A percentile compares a stretch with the other conserved stretches of the same genome.
These are phyloP conservation scores for Backusella australiensis DNA, from an alignment of 192 early-diverging fungal genomes.

Conservation along the genomic window DNA sequence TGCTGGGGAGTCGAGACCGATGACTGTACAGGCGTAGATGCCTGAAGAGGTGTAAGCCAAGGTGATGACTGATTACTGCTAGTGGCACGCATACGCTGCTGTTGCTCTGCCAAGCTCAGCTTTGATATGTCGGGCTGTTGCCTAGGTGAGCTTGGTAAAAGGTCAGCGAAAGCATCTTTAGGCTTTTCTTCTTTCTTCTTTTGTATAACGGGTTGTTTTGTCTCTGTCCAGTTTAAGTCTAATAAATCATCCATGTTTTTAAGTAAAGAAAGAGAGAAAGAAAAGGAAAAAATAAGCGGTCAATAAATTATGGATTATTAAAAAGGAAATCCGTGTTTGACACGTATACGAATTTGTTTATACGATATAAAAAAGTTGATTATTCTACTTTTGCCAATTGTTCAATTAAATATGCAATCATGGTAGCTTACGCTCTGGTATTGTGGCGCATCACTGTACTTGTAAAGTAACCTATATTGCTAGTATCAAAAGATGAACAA, in stretches of 20 bases:
- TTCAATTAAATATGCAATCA: no score
- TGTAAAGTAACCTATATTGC: no score
- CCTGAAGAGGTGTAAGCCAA: conserved; percentile 8
- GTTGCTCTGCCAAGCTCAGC: conserved; percentile 14
- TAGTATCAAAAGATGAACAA: no score
- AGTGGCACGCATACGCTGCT: neutral
- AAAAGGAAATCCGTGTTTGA: neutral
- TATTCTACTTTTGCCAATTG: no score
- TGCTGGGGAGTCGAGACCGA: neutral
- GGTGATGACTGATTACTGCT: conserved; percentile 4
- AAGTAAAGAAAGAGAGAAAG: neutral
- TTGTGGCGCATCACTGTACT: no score
- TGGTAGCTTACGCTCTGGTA: no score
- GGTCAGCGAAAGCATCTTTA: conserved; percentile 5
- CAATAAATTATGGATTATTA: neutral
- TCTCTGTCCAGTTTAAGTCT: neutral
- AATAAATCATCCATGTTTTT: conserved; percentile 15
- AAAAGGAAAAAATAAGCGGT: neutral
- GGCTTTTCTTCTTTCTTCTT: conserved; percentile 3
- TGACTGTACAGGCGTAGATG: neutral
- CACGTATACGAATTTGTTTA: neutral
- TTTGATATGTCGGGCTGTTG: conserved; percentile 11
- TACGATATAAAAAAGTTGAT: no score
- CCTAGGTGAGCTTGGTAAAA: neutral
- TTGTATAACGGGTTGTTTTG: neutral